phyloP scores from a whole-genome alignment of 108 stramenopile species.

The Aureococcus anophagefferens region DNA sequence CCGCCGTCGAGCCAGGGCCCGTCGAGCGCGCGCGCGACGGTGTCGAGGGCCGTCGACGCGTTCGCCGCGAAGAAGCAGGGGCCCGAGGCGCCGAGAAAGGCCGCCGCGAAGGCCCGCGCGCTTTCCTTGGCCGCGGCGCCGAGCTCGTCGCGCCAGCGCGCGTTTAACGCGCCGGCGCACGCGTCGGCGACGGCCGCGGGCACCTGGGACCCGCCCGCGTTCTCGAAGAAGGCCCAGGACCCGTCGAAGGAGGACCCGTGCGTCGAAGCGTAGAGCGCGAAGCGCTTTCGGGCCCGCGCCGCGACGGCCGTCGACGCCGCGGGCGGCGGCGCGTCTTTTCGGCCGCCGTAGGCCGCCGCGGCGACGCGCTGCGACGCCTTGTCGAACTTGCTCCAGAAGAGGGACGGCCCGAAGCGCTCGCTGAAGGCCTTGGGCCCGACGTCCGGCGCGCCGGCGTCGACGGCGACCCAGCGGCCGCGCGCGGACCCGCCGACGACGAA shows the following conservation, averaged over 20 bases:
- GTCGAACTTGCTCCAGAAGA: not conserved
- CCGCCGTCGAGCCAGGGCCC: no score
- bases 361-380: no score
- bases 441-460: not conserved
- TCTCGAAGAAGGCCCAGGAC: not conserved
- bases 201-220: not conserved
- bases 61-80: not conserved
- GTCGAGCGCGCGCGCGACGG: not conserved
- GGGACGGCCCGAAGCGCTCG: not conserved
- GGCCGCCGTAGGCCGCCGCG: no score
- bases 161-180: not conserved
- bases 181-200: not conserved
- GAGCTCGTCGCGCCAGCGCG: not conserved
- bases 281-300: not conserved
- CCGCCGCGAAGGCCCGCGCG: not conserved
- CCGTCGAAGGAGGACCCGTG: not conserved
- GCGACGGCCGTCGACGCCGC: not conserved
- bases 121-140: not conserved
- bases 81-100: not conserved
- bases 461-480: not conserved
- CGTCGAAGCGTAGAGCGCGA: not conserved
- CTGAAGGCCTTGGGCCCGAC: not conserved
- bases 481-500: not conserved
- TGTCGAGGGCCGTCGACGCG: not conserved
- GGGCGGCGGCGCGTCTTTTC: not conserved